These are phyloP conservation scores for Hortaea werneckii DNA, from an alignment of 2,329 filamentous ascomycete species.

Conservation along the genomic window DNA sequence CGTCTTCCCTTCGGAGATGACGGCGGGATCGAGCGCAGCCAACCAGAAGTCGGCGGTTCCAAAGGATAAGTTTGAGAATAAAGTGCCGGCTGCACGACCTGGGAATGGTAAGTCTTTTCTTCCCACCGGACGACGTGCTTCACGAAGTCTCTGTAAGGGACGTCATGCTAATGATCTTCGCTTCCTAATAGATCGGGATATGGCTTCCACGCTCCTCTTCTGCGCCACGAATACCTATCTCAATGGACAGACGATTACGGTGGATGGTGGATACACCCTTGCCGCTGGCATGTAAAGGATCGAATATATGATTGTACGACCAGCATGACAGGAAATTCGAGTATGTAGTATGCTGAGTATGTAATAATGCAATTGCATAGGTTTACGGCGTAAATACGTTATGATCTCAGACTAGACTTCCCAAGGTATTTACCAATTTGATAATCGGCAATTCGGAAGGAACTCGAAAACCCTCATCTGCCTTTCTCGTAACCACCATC, in stretches of 20 bases:
- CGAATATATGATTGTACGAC: background rate
- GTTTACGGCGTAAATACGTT: too few species aligned
- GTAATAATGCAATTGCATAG: too few species aligned
- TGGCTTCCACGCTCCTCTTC: conserved; percentile 48
- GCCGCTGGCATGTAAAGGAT: conserved; percentile 21
- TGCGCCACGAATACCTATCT: conserved; percentile 41
- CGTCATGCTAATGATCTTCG: too few species aligned
- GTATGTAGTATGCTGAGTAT: too few species aligned
- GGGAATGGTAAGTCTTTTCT: conserved; percentile 37
- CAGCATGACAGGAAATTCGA: too few species aligned
- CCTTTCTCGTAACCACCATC: too few species aligned
- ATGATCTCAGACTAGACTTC: too few species aligned
- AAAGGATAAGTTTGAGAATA: conserved; percentile 41
- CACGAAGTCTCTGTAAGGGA: too few species aligned
- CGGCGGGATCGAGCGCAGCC: conserved; percentile 39
- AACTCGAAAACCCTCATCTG: too few species aligned
- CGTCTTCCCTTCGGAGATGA: conserved; percentile 51
- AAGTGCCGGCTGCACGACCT: conserved; percentile 41
- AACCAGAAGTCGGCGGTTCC: conserved; percentile 46
- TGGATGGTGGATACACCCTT: conserved; percentile 46
- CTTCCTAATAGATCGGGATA: conserved; percentile 32
- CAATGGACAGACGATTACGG: conserved; percentile 40
- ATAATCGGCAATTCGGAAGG: too few species aligned
- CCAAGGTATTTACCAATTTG: too few species aligned
- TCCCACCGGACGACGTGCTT: too few species aligned